These are phyloP conservation scores for Coniochaeta sp. DNA, from an alignment of 2,329 filamentous ascomycete genomes.

Conservation along the genomic window DNA sequence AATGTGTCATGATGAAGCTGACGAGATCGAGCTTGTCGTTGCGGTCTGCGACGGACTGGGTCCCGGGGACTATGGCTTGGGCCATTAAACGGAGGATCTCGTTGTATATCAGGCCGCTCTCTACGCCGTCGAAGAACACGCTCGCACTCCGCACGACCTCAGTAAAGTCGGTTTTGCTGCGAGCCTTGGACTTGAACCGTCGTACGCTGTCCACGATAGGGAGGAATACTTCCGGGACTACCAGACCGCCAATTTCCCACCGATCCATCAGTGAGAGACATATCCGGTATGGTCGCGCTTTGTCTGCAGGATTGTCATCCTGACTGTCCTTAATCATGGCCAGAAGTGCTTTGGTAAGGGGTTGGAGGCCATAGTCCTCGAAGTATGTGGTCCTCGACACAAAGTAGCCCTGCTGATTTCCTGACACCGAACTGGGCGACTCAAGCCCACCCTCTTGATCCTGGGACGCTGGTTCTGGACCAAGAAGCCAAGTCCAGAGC, in stretches of 20 bases:
- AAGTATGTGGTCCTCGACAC: conserved; percentile 72
- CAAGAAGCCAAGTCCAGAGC: conserved; percentile 94
- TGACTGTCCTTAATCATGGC: conserved; percentile 61
- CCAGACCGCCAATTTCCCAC: conserved; percentile 89
- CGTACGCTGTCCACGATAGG: conserved; percentile 77
- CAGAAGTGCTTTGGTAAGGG: conserved; percentile 68
- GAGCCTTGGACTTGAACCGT: conserved; percentile 59
- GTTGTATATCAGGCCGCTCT: conserved; percentile 87
- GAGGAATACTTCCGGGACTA: conserved; percentile 84
- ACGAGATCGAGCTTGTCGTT: conserved; percentile 64
- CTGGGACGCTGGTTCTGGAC: conserved; percentile 54
- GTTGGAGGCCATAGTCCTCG: conserved; percentile 66
- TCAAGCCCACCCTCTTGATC: conserved; percentile 42
- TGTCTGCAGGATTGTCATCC: conserved; percentile 50
- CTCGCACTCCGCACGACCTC: conserved; percentile 91
- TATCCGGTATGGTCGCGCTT: conserved; percentile 80
- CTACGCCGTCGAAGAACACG: conserved; percentile 95
- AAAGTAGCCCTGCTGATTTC: conserved; percentile 37
- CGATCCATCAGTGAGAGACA: conserved; percentile 95
- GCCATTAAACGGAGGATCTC: conserved; percentile 66
- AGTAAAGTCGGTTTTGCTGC: conserved; percentile 63
- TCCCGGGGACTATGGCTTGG: conserved; percentile 46
- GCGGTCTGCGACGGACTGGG: conserved; percentile 36
- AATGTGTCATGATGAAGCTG: conserved; percentile 75
- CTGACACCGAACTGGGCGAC: conserved; percentile 33